Evolutionary conservation across 129 eudicot species (phyloP), one percentile per base, ranked within the genome.

Genomic region (Calendula officinalis): DNA sequence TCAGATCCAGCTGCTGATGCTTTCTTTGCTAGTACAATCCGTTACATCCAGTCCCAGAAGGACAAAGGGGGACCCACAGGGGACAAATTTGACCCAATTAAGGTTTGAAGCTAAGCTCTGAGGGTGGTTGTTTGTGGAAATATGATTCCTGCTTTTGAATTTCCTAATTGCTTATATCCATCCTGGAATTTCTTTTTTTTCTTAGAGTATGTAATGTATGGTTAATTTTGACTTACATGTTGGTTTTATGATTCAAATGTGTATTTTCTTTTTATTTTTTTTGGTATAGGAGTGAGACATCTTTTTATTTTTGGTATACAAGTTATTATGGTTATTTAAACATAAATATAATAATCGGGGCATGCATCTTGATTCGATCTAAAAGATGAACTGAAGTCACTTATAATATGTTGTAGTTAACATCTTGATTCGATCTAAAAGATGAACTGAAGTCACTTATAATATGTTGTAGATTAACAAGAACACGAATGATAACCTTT

Each of bases 31-130:
- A 89, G 95, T 52, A 94, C 97, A 41, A 64, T 86, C 69, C 83
- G 92, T 62, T 94, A 86, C 46, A 82, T 94, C 53, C 95, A 89
- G 82, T 89, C 91, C 74, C 99, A 89, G 56, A 94, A 94, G 78
- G 94, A 86, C 73, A 94, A 94, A 74, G 99, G 99, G 3, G 99
- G 99, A 46, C 84, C 94, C 10, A 84, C 86, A 44, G 90, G 87
- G 38, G 97, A 94, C 72, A 94, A 86, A 52, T 94, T 86, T 27
- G 85, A 83, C 68, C 64, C 81, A 41, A 85, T 89, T 38, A 83
- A 73, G 71, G 76, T 73, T 36, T 83, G 77, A 83, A 46, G 30
- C 44, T 39, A 34, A 41, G 57, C 62, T 57, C 64, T 66, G 69
- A 50, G 35, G 32, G 59, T 60, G 22, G 43, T 15, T 11, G 45